Base-by-base conservation (phyloP, 768 basidiomycete genomes). In the Saitozyma sp. region DNA sequence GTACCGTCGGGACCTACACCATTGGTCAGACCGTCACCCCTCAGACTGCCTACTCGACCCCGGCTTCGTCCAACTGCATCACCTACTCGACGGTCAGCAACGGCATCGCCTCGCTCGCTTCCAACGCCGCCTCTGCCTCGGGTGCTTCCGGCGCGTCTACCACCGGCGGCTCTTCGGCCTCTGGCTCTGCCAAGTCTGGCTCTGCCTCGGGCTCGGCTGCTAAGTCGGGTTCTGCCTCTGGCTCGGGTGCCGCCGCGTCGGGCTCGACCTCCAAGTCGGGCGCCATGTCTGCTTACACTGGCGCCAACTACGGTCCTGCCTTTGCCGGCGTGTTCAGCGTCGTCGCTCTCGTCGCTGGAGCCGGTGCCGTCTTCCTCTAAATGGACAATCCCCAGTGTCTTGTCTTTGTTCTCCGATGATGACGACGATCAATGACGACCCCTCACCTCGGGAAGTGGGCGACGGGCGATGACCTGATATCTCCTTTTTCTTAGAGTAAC, bases 101-200 rank as follows among this genome's bases (percentile, higher is more conserved):
- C 69, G 75, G 69, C 50, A 62, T 66, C 17, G 63, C 43, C 55
- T 65, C 50, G 52, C 59, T 57, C 59, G 54, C 61, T 57, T 66
- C 63, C 54, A 70, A 68, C 40, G 71, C 69, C 19, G 13, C 40
- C 16, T 50, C 67, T 50, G 80, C 80, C 10, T 79, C 80, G 2
- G 50, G 67, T 4, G 60, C 78, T 1, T 77, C 80, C 55, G 73
- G 78, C 19, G 65, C 76, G 46, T 86, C 82, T 1, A 59, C 83
- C 13, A 79, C 81, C 50, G 84, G 84, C 8, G 85, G 86, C 65
- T 82, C 73, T 46, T 64, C 74, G 38, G 56, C 52, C 51, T 65
- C 65, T 19, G 66, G 62, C 46, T 13, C 45, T 17, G 45, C 45
- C 45, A 45, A 45, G 43, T 11, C n/a, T 42, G 50, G 58, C 17